These are phyloP conservation scores for Melaleuca quinquenervia DNA, from an alignment of 345 rosid species.

Conservation along the genomic window DNA sequence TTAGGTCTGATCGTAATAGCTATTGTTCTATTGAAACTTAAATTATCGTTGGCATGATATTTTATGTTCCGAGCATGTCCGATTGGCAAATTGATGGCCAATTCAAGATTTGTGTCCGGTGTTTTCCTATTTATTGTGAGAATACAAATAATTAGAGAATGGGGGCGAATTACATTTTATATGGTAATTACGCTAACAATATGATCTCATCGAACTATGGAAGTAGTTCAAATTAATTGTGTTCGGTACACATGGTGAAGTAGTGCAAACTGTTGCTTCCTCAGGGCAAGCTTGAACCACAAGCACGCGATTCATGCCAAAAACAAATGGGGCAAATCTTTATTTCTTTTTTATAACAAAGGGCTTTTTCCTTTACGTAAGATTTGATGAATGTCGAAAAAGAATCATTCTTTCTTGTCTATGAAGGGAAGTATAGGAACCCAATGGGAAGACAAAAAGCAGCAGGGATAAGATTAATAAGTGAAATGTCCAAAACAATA, in stretches of 20 bases:
- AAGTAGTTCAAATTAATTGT: background rate
- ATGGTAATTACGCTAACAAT: background rate
- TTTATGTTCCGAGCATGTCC: background rate
- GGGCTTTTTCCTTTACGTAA: background rate
- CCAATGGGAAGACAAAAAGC: background rate
- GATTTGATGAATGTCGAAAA: background rate
- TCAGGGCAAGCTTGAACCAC: background rate
- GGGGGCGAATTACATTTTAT: background rate
- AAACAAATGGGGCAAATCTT: background rate
- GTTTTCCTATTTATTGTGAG: background rate
- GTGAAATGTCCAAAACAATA: no score
- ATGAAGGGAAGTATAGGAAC: background rate
- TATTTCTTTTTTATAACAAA: background rate
- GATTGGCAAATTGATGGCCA: background rate
- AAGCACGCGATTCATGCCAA: background rate
- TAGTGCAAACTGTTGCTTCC: background rate
- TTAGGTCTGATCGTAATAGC: background rate
- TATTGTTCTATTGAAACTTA: background rate
- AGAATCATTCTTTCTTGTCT: background rate
- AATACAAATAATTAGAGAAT: background rate
- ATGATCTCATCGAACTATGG: background rate
- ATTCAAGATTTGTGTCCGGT: background rate
- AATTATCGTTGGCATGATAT: background rate
- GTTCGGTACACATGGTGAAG: background rate
- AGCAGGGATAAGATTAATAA: no score